Evolutionary conservation across 1,139 yeast species (phyloP), one percentile per base, ranked within the genome.

Genomic region (Yarrowia galli): DNA sequence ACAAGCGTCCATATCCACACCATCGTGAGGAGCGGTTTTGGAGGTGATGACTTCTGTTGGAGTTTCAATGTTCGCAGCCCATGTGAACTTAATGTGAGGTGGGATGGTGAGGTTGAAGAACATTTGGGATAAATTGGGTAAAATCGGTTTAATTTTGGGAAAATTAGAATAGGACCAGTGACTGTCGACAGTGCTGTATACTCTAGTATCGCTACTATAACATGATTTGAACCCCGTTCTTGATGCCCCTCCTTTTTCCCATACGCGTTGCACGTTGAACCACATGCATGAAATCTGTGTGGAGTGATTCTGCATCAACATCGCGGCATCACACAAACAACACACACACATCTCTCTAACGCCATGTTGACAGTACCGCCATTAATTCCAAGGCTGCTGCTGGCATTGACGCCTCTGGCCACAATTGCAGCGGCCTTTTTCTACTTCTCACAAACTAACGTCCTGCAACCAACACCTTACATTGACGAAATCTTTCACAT

Each of bases 401-500:
- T 64, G 61, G 61, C 67, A n/a, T 45, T 49, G 16, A 49, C 67
- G 22, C 61, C 61, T 3, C 38, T 49, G n/a, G 61, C 51, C 18
- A 51, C 67, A 28, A 43, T 51, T n/a, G 48, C 61, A 4, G 48
- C 61, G 4, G 42, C 61, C 4, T 28, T 28, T 32, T 40, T 64
- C 22, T 49, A 49, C 32, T 49, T 51, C 32, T 49, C 51, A 20
- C 48, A 49, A 20, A 42, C 61, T 8, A 61, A 61, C 23, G 49
- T 49, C 3, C 67, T 49, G 8, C 67, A 51, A 20, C 61, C 49
- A 23, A 42, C 61, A 5, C 67, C 67, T 3, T 49, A 64, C 51
- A 23, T 51, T 22, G 99, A 95, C 78, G 99, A 95, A 76, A 81
- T 85, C 20, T 95, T 95, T 78, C 99, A 95, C 75, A 81, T 91